Conservation (phyloP, 2,329 filamentous ascomycete species). For the Paradendryphiella salina region DNA sequence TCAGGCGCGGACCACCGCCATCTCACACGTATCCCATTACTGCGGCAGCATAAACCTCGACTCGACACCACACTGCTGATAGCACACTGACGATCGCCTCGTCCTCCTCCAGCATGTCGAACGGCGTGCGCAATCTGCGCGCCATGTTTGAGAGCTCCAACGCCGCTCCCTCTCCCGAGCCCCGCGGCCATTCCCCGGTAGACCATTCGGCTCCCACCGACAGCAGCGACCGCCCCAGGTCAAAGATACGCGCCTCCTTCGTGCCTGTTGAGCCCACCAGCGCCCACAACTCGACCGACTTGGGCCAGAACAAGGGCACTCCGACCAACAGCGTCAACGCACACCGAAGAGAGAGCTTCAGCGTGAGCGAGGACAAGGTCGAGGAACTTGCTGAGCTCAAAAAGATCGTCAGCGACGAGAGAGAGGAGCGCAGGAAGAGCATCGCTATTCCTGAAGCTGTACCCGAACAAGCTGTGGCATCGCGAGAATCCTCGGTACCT, state of each 20-base stretch:
- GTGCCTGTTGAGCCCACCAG: slow-evolving; percentile 48
- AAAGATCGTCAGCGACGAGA: slow-evolving; percentile 48
- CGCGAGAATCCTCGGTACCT: slow-evolving; percentile 44
- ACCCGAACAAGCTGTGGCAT: slow-evolving; percentile 50
- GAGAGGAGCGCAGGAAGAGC: slow-evolving; percentile 45
- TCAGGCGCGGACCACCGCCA: slow-evolving; percentile 31
- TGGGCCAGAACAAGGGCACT: slow-evolving; percentile 33
- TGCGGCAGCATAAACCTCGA: slow-evolving; percentile 8
- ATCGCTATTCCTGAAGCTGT: slow-evolving; percentile 44
- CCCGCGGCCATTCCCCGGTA: slow-evolving; percentile 51
- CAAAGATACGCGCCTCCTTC: slow-evolving; percentile 55
- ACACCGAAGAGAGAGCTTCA: slow-evolving; percentile 50
- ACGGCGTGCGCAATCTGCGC: slow-evolving; percentile 54
- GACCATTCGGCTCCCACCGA: slow-evolving; percentile 36
- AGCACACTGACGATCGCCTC: slow-evolving; percentile 31
- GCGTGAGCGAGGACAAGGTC: slow-evolving; percentile 42
- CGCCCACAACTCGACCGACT: slow-evolving; percentile 35
- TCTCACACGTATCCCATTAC: slow-evolving; percentile 29
- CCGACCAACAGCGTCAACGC: slow-evolving; percentile 37
- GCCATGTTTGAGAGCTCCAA: slow-evolving; percentile 54
- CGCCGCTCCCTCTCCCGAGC: slow-evolving; percentile 46
- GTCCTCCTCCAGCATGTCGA: slow-evolving; percentile 51
- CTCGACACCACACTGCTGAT: slow-evolving; percentile 21
- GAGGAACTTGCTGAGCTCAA: slow-evolving; percentile 45
- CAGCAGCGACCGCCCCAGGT: slow-evolving; percentile 43